Evolutionary conservation across 2,329 filamentous ascomycete genomes (phyloP).

Genomic region (Nemania sp.): DNA sequence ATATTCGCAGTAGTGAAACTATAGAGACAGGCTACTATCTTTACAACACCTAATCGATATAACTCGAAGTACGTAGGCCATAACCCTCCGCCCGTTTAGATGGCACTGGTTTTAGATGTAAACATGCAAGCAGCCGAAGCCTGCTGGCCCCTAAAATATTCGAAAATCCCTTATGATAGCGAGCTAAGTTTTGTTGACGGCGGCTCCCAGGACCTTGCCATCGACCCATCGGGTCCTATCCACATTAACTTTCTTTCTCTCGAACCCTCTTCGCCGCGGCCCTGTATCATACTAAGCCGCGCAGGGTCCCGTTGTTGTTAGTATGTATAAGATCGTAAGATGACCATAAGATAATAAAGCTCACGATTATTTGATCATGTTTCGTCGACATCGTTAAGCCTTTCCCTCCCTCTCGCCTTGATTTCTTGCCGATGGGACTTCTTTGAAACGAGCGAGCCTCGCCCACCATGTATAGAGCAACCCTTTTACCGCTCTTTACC

Average conservation of each 20-base stretch:
- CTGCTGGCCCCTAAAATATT: neutral
- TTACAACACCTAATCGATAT: neutral
- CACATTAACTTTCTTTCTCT: neutral
- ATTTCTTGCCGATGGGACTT: neutral
- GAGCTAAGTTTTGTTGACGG: neutral
- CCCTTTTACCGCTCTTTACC: slow-evolving; percentile 9
- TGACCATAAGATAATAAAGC: neutral
- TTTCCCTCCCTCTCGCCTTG: neutral
- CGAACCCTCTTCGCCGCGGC: neutral
- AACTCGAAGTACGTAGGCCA: neutral
- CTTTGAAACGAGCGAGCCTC: neutral
- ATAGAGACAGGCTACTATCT: neutral
- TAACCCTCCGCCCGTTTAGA: neutral
- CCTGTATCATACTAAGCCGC: neutral
- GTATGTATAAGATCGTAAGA: slow-evolving; percentile 7
- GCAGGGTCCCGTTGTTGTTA: neutral
- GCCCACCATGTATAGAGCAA: slow-evolving; percentile 5
- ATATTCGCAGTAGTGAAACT: neutral
- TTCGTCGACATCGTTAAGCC: neutral
- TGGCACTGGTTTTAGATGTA: neutral
- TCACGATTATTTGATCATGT: neutral
- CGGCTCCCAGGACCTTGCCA: neutral
- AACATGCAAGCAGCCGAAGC: neutral
- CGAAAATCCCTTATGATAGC: neutral
- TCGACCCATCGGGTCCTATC: neutral